A percentile compares a stretch with the other conserved stretches of the same genome.
These are phyloP conservation scores for Aspergillus ibericus DNA, from an alignment of 2,329 filamentous ascomycete species.

Conservation along the genomic window DNA sequence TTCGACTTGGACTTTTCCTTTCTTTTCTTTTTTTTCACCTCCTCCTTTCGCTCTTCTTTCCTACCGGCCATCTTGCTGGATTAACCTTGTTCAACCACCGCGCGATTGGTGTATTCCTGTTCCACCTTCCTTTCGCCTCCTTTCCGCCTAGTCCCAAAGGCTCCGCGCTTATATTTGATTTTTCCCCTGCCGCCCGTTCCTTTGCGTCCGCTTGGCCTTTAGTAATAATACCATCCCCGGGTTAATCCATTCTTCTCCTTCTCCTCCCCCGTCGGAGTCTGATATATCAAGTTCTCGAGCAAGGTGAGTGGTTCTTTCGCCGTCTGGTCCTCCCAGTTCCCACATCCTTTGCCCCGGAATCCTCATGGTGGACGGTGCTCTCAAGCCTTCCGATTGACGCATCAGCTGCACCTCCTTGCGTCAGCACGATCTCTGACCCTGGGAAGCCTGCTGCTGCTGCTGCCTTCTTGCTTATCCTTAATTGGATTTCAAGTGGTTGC, in stretches of 20 bases:
- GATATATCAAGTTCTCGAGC: conserved; percentile 4
- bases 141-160: conserved; percentile 19
- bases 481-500: conserved; percentile 7
- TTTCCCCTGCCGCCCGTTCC: conserved; percentile 17
- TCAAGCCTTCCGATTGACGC: conserved; percentile 5
- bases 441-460: background rate
- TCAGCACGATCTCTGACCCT: conserved; percentile 13
- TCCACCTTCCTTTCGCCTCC: conserved; percentile 23
- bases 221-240: conserved; percentile 13
- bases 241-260: conserved; percentile 10
- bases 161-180: conserved; percentile 18
- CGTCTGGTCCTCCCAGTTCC: background rate
- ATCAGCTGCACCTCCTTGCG: conserved; percentile 20
- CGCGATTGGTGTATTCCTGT: conserved; percentile 13
- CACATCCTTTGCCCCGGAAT: background rate
- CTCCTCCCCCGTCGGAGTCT: background rate
- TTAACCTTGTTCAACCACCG: conserved; percentile 1
- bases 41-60: conserved; percentile 1
- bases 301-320: conserved; percentile 11
- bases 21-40: background rate
- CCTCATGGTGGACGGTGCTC: background rate
- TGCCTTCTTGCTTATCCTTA: conserved; percentile 7
- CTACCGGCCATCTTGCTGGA: background rate
- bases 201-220: conserved; percentile 12
- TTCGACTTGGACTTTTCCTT: background rate